Conservation (phyloP, 176 grass and related monocot genomes). For the Chrysopogon serrulatus region DNA sequence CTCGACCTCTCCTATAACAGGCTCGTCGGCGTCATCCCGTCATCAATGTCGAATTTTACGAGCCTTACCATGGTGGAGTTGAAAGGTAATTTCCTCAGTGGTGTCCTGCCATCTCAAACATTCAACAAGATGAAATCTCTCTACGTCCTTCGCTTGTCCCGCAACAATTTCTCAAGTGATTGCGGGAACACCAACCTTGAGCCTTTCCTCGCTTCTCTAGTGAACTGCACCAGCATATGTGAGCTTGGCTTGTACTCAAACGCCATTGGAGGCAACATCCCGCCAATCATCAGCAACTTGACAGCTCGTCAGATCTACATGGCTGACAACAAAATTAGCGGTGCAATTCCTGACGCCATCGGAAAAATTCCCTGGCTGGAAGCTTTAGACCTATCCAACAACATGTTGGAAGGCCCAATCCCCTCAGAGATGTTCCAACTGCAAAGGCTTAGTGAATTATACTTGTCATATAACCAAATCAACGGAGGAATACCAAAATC, state of each 20-base stretch:
- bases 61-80: slow-evolving; percentile 31
- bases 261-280: slow-evolving; percentile 30
- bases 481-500: no score
- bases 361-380: no score
- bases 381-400: no score
- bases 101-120: slow-evolving; percentile 46
- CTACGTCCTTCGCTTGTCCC: slow-evolving; percentile 35
- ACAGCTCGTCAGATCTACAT: slow-evolving; percentile 12
- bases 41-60: slow-evolving; percentile 32
- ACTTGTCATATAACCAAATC: no score
- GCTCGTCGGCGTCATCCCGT: slow-evolving; percentile 41
- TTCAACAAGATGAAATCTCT: slow-evolving; percentile 46
- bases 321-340: slow-evolving; percentile 41
- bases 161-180: slow-evolving; percentile 48
- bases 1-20: slow-evolving; percentile 43
- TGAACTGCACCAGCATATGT: slow-evolving; percentile 40
- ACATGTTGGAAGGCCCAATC: no score
- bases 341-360: no score
- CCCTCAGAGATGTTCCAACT: no score
- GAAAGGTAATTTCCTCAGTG: slow-evolving; percentile 27
- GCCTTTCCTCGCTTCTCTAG: slow-evolving; percentile 51
- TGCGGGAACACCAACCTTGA: slow-evolving; percentile 36
- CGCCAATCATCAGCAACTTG: slow-evolving; percentile 30
- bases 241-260: slow-evolving; percentile 39
- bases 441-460: no score